Evolutionary conservation across 768 basidiomycete species (phyloP).

Genomic region (Naganishia onofrii): DNA sequence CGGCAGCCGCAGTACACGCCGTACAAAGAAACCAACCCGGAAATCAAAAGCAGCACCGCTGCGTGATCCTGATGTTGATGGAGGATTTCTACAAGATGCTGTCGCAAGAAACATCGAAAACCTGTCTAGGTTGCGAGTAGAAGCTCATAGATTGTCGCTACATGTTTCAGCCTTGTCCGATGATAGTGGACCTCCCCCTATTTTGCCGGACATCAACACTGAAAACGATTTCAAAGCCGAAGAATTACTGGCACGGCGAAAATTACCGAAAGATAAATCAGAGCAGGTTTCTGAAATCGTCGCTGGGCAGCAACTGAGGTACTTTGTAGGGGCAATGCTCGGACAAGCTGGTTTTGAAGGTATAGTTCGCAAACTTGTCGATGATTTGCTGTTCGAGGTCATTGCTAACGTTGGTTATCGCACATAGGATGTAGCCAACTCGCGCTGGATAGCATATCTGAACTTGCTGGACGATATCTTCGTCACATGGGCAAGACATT

Average conservation of each 20-base stretch:
- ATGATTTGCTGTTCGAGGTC: neutral
- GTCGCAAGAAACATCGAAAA: constrained; percentile 22
- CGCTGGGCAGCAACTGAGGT: constrained; percentile 39
- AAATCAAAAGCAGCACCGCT: neutral
- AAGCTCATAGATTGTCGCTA: constrained; percentile 9
- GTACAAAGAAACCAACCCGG: neutral
- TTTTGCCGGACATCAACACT: constrained; percentile 9
- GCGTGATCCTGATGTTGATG: constrained; percentile 4
- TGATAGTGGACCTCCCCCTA: neutral
- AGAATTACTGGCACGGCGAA: constrained; percentile 7
- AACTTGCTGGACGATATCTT: constrained; percentile 76
- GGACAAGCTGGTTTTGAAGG: constrained; percentile 93
- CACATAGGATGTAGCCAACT: constrained; percentile 67
- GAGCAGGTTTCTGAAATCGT: constrained; percentile 26
- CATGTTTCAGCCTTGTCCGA: constrained; percentile 8
- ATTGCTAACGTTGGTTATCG: neutral
- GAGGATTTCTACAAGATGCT: constrained; percentile 17
- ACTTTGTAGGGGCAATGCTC: constrained; percentile 56
- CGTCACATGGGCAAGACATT: constrained; percentile 83
- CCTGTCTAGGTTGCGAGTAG: constrained; percentile 10
- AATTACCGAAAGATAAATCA: neutral
- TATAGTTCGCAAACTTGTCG: constrained; percentile 49
- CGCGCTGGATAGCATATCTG: constrained; percentile 72
- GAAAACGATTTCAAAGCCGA: constrained; percentile 14
- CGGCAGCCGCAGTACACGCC: neutral